Evolutionary conservation across 2,329 filamentous ascomycete genomes (phyloP).

Genomic region (Aspergillus tamarii): DNA sequence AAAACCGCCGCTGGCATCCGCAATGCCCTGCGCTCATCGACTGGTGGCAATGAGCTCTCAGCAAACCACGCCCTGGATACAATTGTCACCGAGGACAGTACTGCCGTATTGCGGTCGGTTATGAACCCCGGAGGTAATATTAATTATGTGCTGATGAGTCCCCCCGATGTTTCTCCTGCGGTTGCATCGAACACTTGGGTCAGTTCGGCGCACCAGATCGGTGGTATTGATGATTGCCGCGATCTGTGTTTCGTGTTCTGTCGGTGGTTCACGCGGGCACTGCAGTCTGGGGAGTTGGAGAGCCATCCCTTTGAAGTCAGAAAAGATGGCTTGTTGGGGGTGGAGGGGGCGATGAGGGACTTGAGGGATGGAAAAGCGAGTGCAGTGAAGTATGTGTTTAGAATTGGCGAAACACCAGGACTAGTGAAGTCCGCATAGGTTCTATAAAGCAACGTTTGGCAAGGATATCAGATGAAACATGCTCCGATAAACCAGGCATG

Average conservation of each 20-base stretch:
- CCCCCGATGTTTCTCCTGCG: slow-evolving; percentile 9
- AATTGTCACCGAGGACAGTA: slow-evolving; percentile 12
- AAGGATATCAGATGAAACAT: too few relatives aligned
- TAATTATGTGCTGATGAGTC: too few relatives aligned
- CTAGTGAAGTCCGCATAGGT: too few relatives aligned
- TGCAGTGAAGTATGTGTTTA: slow-evolving; percentile 63
- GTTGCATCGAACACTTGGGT: slow-evolving; percentile 13
- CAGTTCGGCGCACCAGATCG: slow-evolving; percentile 10
- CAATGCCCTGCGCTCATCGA: not conserved
- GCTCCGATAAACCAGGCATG: too few relatives aligned
- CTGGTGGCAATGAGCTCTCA: not conserved
- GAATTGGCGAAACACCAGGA: slow-evolving; percentile 49
- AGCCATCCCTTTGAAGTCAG: slow-evolving; percentile 55
- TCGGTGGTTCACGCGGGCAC: slow-evolving; percentile 47
- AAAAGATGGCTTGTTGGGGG: slow-evolving; percentile 56
- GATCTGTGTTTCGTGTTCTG: slow-evolving; percentile 49
- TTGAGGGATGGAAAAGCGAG: slow-evolving; percentile 64
- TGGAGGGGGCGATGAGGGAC: slow-evolving; percentile 57
- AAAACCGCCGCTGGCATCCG: slow-evolving; percentile 52
- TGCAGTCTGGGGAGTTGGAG: slow-evolving; percentile 52
- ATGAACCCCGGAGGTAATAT: slow-evolving; percentile 13
- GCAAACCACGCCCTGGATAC: slow-evolving; percentile 17
- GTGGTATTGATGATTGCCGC: slow-evolving; percentile 12
- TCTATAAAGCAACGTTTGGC: too few relatives aligned
- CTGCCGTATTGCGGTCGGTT: slow-evolving; percentile 8